Conservation (phyloP, 345 rosid species). For the Salix caprea region DNA sequence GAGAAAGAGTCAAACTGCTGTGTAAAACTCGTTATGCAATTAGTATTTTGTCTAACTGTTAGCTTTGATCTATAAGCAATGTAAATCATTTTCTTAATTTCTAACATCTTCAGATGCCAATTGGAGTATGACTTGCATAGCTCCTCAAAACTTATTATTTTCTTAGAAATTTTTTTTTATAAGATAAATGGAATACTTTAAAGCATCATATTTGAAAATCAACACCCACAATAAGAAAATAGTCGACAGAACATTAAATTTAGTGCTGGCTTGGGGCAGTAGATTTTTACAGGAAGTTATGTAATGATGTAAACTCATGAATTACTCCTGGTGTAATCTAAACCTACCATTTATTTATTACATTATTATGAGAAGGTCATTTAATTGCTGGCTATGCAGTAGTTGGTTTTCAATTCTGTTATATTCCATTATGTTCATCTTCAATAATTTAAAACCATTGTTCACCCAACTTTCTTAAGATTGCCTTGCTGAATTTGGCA, state of each 20-base stretch:
- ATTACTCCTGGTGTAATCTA: neutral
- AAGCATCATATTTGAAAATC: neutral
- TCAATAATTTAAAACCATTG: neutral
- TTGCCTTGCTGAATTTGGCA: constrained; percentile 12
- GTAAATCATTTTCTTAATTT: neutral
- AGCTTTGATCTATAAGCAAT: neutral
- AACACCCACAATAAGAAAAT: neutral
- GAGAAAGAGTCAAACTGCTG: neutral
- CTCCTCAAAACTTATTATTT: neutral
- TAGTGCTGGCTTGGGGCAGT: neutral
- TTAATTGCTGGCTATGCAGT: neutral
- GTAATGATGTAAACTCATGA: no score
- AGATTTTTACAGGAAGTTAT: neutral
- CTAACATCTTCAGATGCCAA: neutral
- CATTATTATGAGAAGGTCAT: neutral
- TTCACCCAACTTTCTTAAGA: constrained; percentile 1
- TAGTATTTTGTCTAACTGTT: neutral
- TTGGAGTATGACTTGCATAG: neutral
- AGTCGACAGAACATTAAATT: neutral
- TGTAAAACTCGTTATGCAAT: neutral
- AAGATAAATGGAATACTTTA: neutral
- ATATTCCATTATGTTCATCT: neutral
- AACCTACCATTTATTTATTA: neutral
- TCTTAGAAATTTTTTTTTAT: neutral
- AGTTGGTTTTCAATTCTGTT: neutral